Evolutionary conservation across 2,329 filamentous ascomycete genomes (phyloP), one percentile per base, ranked within the genome.

Genomic region (Trichoderma citrinoviride): DNA sequence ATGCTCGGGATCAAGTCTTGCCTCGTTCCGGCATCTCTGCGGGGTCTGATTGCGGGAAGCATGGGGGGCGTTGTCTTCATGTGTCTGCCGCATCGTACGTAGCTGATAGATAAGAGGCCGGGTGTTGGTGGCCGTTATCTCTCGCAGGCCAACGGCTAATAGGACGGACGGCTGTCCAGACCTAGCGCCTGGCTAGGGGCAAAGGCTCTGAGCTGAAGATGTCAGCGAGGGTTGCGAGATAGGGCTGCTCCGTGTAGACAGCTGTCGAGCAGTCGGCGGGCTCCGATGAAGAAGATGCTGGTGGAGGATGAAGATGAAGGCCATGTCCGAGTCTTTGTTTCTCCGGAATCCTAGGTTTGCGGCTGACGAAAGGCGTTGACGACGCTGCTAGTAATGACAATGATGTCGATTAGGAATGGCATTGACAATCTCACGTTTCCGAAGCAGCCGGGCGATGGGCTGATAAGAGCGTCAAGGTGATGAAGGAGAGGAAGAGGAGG

Each of bases 21-120:
- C 10, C 56, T 58, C 21, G 27, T 37, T 40, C 43, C 27, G 56
- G 44, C 40, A 60, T 49, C 44, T 60, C 29, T 62, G 58, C 47
- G 58, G 58, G 40, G 58, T 37, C 47, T 61, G 58, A 53, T 33
- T 44, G 47, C 47, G 37, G 57, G 25, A 29, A 29, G 37, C 58
- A 62, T 62, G 58, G 58, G 56, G 49, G 47, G 37, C n/a, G n/a
- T 29, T 8, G 21, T 29, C 23, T 46, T 10, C 25, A 21, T 23
- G 55, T n/a, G 41, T 17, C n/a, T 21, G 50, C 5, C 3, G 33
- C 10, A 50, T 52, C 15, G 25, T 7, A 29, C 15, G 25, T 7
- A 29, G 21, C 19, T 62, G 33, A 53, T 46, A 37, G 57, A 61
- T 52, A 61, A 44, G 46, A 33, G 25, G n/a, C 19, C 37, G 7